These are phyloP conservation scores for Epichloe festucae DNA, from an alignment of 2,329 filamentous ascomycete species.

Conservation along the genomic window DNA sequence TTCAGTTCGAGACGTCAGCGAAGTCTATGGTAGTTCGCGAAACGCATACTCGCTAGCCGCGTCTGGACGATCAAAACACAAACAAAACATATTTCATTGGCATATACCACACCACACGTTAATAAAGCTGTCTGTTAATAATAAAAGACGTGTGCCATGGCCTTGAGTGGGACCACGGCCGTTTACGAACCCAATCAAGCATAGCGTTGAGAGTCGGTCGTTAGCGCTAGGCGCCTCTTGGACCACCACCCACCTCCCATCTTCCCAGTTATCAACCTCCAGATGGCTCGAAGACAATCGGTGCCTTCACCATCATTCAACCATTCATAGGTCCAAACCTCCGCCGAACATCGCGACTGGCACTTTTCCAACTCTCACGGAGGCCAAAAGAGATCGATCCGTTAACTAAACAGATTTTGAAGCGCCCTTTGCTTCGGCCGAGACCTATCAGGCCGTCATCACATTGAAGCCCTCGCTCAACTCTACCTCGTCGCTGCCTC, in stretches of 20 bases:
- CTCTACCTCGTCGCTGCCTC: background rate
- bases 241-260: conserved; percentile 5
- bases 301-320: background rate
- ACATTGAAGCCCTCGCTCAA: background rate
- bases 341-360: background rate
- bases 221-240: conserved; percentile 2
- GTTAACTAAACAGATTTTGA: background rate
- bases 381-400: background rate
- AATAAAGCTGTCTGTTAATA: background rate
- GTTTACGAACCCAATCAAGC: conserved; percentile 8
- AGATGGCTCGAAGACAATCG: background rate
- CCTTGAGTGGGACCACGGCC: conserved; percentile 6
- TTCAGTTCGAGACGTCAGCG: no score
- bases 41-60: background rate
- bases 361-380: background rate
- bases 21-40: background rate
- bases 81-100: conserved; percentile 1
- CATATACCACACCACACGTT: background rate
- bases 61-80: background rate
- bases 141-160: background rate
- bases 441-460: background rate
- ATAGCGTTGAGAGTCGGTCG: conserved; percentile 1
- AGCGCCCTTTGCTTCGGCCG: background rate
- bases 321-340: background rate
- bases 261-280: conserved; percentile 3